Percentiles rank a stretch among this genome's conserved stretches.
These are phyloP conservation scores for Aspergillus quadricinctus DNA, from an alignment of 2,329 filamentous ascomycete species.

Conservation along the genomic window DNA sequence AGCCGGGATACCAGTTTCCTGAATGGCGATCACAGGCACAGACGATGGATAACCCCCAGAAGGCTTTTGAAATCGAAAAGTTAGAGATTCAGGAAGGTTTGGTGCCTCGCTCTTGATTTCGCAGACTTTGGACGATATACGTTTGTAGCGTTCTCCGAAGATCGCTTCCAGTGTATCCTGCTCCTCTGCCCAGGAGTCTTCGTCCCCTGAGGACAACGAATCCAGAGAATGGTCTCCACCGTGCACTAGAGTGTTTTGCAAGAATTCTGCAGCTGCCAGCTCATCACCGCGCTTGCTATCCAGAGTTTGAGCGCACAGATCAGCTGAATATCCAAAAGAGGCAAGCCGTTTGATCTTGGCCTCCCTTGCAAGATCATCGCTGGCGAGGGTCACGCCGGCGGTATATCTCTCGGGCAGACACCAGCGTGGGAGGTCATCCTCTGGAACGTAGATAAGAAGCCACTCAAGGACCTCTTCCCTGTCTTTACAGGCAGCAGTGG, in stretches of 20 bases:
- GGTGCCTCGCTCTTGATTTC: slow-evolving; percentile 61
- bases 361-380: slow-evolving; percentile 75
- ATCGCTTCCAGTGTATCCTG: slow-evolving; percentile 79
- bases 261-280: slow-evolving; percentile 67
- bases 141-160: slow-evolving; percentile 68
- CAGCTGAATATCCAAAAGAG: slow-evolving; percentile 76
- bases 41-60: slow-evolving; percentile 65
- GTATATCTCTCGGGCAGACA: slow-evolving; percentile 87
- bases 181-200: slow-evolving; percentile 76
- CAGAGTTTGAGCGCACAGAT: slow-evolving; percentile 75
- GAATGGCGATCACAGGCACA: slow-evolving; percentile 65
- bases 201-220: slow-evolving; percentile 29
- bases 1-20: slow-evolving; percentile 68
- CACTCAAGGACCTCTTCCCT: slow-evolving; percentile 90
- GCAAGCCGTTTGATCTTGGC: slow-evolving; percentile 76
- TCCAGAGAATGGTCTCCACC: slow-evolving; percentile 24
- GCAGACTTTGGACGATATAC: slow-evolving; percentile 60
- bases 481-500: slow-evolving; percentile 81
- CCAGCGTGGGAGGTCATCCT: slow-evolving; percentile 93
- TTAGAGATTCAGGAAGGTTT: slow-evolving; percentile 43
- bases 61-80: slow-evolving; percentile 66
- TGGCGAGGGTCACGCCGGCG: slow-evolving; percentile 81
- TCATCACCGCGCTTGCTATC: slow-evolving; percentile 70
- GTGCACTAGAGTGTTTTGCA: slow-evolving; percentile 67
- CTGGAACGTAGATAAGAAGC: slow-evolving; percentile 93